These are phyloP conservation scores for Linnemannia exigua DNA, from an alignment of 192 early-diverging fungal species.

Conservation along the genomic window DNA sequence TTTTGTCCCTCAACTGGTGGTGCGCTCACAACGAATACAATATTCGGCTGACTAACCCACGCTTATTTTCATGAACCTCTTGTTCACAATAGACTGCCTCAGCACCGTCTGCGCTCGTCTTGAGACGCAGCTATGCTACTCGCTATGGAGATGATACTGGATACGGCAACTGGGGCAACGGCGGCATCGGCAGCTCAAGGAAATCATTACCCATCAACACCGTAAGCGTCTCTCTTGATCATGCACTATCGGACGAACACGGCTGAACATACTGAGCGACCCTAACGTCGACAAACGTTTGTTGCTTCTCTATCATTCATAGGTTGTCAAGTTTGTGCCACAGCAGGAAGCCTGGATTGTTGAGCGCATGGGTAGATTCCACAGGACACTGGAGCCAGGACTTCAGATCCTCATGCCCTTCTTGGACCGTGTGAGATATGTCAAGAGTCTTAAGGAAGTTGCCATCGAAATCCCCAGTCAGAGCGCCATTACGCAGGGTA, in stretches of 20 bases:
- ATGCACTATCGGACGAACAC: background rate
- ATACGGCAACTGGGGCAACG: slow-evolving; percentile 27
- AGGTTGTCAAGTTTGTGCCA: slow-evolving; percentile 96
- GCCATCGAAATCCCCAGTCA: slow-evolving; percentile 93
- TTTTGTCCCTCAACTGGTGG: background rate
- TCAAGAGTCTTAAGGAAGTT: slow-evolving; percentile 95
- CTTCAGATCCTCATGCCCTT: slow-evolving; percentile 92
- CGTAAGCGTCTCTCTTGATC: slow-evolving; percentile 25
- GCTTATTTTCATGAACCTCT: background rate
- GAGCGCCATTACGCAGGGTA: slow-evolving; percentile 91
- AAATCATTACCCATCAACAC: slow-evolving; percentile 66
- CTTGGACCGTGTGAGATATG: slow-evolving; percentile 91
- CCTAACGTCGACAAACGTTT: background rate
- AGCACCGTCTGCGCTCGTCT: slow-evolving; percentile 36
- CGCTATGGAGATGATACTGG: slow-evolving; percentile 50
- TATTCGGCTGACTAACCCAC: background rate
- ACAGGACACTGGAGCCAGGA: slow-evolving; percentile 90
- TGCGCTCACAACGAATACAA: no score
- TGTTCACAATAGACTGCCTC: slow-evolving; percentile 14
- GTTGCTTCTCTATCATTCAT: background rate
- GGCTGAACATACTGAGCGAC: background rate
- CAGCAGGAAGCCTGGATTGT: slow-evolving; percentile 99
- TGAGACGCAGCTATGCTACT: slow-evolving; percentile 38
- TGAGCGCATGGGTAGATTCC: slow-evolving; percentile 94
- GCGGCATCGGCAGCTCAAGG: slow-evolving; percentile 49